These are phyloP conservation scores for Diaporthe ampelina DNA, from an alignment of 2,329 filamentous ascomycete genomes.

Conservation along the genomic window DNA sequence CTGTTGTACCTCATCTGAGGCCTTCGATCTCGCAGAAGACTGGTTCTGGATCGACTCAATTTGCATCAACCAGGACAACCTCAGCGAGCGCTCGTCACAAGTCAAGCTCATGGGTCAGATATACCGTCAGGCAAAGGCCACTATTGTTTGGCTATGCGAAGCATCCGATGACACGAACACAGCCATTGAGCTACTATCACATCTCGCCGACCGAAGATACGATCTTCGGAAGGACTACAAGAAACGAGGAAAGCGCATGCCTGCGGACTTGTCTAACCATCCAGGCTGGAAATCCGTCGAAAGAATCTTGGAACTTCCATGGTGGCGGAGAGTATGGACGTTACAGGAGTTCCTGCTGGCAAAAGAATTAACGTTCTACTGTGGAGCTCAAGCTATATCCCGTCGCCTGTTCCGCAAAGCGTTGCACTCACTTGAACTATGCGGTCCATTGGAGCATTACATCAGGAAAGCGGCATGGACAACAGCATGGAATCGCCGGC, in stretches of 20 bases:
- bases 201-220: conserved; percentile 22
- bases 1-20: not conserved
- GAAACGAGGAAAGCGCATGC: conserved; percentile 10
- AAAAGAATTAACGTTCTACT: conserved; percentile 30
- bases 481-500: conserved; percentile 33
- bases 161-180: conserved; percentile 8
- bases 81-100: conserved; percentile 34
- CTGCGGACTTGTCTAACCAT: conserved; percentile 21
- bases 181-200: conserved; percentile 19
- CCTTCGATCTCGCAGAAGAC: not conserved
- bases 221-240: conserved; percentile 19
- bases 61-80: conserved; percentile 35
- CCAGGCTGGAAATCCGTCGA: conserved; percentile 26
- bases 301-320: conserved; percentile 3
- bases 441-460: not conserved
- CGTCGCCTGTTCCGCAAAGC: conserved; percentile 24
- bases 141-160: conserved; percentile 33
- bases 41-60: conserved; percentile 40
- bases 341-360: conserved; percentile 36
- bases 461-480: conserved; percentile 10
- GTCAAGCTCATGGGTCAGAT: conserved; percentile 37
- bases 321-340: conserved; percentile 38
- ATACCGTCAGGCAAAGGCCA: conserved; percentile 26
- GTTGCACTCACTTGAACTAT: conserved; percentile 28
- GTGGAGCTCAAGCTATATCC: conserved; percentile 19